These are phyloP conservation scores for Zygosaccharomyces bisporus DNA, from an alignment of 805 yeast genomes.

Conservation along the genomic window DNA sequence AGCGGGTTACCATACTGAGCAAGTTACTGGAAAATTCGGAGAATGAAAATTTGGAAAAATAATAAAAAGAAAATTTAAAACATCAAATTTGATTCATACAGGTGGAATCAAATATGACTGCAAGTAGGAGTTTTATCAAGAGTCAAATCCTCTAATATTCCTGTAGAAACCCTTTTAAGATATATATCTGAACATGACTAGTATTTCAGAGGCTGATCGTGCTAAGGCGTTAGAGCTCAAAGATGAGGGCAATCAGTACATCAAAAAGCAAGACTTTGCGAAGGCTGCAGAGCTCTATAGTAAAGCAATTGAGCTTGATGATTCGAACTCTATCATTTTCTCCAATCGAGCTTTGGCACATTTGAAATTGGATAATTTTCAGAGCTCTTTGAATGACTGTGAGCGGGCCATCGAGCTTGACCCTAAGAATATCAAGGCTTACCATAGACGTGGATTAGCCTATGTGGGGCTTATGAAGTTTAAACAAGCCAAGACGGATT, in stretches of 20 bases:
- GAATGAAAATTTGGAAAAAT: neutral
- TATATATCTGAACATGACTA: constrained; percentile 16
- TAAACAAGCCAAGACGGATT: constrained; percentile 67
- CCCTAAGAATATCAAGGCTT: constrained; percentile 66
- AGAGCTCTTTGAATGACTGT: constrained; percentile 78
- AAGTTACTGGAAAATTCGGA: neutral
- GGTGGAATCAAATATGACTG: neutral
- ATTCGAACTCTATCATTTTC: constrained; percentile 57
- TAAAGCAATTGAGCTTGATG: constrained; percentile 64
- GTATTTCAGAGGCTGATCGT: constrained; percentile 19
- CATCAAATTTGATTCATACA: neutral
- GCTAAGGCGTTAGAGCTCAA: constrained; percentile 50
- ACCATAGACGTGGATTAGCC: constrained; percentile 84
- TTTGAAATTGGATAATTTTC: constrained; percentile 81
- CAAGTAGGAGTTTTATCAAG: neutral
- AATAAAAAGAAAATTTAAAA: neutral
- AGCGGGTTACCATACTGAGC: neutral
- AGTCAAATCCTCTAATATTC: neutral
- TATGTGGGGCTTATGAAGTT: constrained; percentile 71
- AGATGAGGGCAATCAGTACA: constrained; percentile 65
- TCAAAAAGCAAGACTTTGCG: constrained; percentile 60
- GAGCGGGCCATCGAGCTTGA: constrained; percentile 65
- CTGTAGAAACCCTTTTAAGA: neutral
- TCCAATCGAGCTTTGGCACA: constrained; percentile 91
- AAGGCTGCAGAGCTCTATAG: constrained; percentile 71